Percentiles rank a stretch among this genome's conserved stretches.
Evolutionary conservation across 2,329 filamentous ascomycete genomes (phyloP).

Genomic region (Alternaria sp.): DNA sequence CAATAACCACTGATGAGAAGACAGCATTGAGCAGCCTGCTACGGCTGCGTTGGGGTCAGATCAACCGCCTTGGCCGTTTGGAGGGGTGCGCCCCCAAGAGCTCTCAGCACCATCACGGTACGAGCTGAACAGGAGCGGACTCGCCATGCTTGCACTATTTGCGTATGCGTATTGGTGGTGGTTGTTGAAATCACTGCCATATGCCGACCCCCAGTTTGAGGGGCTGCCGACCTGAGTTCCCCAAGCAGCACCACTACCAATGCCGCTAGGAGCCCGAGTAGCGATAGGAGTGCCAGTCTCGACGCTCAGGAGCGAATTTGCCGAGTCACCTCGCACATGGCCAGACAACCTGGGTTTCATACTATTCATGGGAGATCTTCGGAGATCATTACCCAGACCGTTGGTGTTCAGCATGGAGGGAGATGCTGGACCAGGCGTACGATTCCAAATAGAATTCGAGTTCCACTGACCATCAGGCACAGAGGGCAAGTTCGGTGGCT

Average conservation of each 20-base stretch:
- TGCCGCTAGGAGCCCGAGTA: conserved; percentile 22
- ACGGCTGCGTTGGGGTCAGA: conserved; percentile 22
- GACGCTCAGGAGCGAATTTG: conserved; percentile 52
- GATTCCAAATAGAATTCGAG: conserved; percentile 50
- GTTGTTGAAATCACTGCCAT: conserved; percentile 32
- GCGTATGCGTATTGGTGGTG: conserved; percentile 28
- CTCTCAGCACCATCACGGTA: conserved; percentile 44
- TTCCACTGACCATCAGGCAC: conserved; percentile 50
- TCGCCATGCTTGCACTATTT: conserved; percentile 46
- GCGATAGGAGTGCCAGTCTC: conserved; percentile 29
- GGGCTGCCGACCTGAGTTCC: conserved; percentile 37
- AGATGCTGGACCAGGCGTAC: conserved; percentile 43
- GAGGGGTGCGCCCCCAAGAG: conserved; percentile 48
- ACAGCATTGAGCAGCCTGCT: conserved; percentile 20
- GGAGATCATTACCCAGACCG: conserved; percentile 26
- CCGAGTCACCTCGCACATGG: conserved; percentile 57
- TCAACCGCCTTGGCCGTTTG: conserved; percentile 52
- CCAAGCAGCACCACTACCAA: conserved; percentile 46
- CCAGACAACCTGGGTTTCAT: conserved; percentile 44
- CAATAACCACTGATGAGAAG: conserved; percentile 14
- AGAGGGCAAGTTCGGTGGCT: conserved; percentile 46
- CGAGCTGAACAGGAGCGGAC: conserved; percentile 54
- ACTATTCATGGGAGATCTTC: conserved; percentile 45
- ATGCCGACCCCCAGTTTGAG: conserved; percentile 38
- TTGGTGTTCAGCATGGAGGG: conserved; percentile 34